Evolutionary conservation across 805 yeast genomes (phyloP).

Genomic region (Ogataea thermomethanolica): DNA sequence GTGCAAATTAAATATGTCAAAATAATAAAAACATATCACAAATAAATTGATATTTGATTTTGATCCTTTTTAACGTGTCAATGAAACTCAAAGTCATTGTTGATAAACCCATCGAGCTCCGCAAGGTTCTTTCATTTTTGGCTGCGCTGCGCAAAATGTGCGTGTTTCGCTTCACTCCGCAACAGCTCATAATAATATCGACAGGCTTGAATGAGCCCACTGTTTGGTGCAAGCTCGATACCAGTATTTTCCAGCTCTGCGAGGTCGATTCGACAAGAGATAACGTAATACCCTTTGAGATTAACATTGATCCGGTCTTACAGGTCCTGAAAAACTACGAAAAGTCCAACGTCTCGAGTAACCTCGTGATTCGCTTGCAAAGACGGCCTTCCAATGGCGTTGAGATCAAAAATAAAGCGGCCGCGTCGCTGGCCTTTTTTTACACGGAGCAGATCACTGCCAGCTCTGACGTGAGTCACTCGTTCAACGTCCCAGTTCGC

Average conservation of each 20-base stretch:
- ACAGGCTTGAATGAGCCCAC: constrained; percentile 57
- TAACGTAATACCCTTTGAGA: constrained; percentile 55
- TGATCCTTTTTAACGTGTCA: neutral
- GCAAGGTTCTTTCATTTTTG: constrained; percentile 25
- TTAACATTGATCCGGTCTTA: constrained; percentile 56
- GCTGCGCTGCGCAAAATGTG: constrained; percentile 51
- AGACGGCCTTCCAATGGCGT: constrained; percentile 29
- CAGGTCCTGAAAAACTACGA: constrained; percentile 59
- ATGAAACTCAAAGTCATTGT: constrained; percentile 29
- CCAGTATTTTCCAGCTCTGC: constrained; percentile 44
- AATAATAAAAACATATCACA: neutral
- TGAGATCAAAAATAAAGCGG: constrained; percentile 26
- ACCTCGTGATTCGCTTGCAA: constrained; percentile 50
- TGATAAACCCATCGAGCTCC: constrained; percentile 23
- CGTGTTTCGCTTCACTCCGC: constrained; percentile 52
- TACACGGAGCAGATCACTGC: constrained; percentile 45
- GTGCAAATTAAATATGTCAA: neutral
- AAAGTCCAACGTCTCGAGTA: constrained; percentile 44
- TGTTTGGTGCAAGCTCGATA: constrained; percentile 59
- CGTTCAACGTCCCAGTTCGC: constrained; percentile 69
- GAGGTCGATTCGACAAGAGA: constrained; percentile 52
- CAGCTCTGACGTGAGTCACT: constrained; percentile 52
- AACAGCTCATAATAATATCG: constrained; percentile 48
- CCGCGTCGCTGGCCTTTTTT: constrained; percentile 52
- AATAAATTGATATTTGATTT: neutral